Percentiles rank a stretch among this genome's conserved stretches.
These are phyloP conservation scores for Lactifluus hygrophoroides DNA, from an alignment of 768 basidiomycete genomes.

Conservation along the genomic window DNA sequence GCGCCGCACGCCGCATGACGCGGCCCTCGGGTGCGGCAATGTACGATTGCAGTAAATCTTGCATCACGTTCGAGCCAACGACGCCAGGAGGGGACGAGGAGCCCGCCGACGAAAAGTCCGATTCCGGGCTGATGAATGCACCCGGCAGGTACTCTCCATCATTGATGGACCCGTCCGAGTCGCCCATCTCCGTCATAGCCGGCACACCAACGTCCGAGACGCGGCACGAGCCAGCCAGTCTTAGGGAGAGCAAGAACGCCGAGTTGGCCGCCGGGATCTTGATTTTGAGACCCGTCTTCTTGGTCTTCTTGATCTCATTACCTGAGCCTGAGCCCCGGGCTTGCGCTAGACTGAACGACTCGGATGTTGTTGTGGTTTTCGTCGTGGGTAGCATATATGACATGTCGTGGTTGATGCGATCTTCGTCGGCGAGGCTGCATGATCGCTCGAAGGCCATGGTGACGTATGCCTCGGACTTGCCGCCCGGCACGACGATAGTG, in stretches of 20 bases:
- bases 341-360: no score
- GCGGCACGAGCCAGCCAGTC: constrained; percentile 3
- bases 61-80: not conserved
- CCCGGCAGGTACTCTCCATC: not conserved
- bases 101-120: not conserved
- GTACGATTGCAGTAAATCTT: not conserved
- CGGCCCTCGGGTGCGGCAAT: not conserved
- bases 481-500: constrained; percentile 11
- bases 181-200: not conserved
- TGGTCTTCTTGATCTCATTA: not conserved
- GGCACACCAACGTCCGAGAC: not conserved
- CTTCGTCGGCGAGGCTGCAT: not conserved
- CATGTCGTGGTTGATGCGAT: not conserved
- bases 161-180: no score
- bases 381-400: not conserved
- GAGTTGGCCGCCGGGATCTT: constrained; percentile 10
- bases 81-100: not conserved
- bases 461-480: constrained; percentile 16
- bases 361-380: no score
- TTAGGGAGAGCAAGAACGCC: constrained; percentile 11
- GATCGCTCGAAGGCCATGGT: constrained; percentile 16
- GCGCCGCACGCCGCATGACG: not conserved
- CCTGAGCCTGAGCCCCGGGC: no score
- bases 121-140: not conserved
- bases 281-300: constrained; percentile 14